These are phyloP conservation scores for Diaporthe capsici DNA, from an alignment of 2,329 filamentous ascomycete genomes.

Conservation along the genomic window DNA sequence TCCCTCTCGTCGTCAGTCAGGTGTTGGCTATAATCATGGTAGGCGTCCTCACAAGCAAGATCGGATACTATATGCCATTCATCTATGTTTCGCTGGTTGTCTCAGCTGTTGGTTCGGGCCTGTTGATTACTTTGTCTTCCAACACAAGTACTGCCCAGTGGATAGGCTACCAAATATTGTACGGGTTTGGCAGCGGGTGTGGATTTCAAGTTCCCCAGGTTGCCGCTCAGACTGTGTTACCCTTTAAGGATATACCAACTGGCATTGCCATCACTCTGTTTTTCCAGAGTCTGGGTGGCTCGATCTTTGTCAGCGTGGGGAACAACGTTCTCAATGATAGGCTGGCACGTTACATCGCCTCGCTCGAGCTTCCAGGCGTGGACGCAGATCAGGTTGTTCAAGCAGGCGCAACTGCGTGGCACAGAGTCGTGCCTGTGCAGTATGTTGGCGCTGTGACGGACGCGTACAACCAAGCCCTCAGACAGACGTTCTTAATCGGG, in stretches of 20 bases:
- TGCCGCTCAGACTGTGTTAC: background rate
- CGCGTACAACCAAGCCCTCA: background rate
- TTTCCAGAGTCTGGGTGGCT: conserved; percentile 49
- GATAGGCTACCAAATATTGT: conserved; percentile 52
- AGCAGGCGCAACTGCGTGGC: conserved; percentile 16
- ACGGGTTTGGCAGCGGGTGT: conserved; percentile 23
- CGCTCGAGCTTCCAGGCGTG: background rate
- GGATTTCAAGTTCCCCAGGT: background rate
- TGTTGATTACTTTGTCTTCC: conserved; percentile 52
- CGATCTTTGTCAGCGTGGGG: conserved; percentile 61
- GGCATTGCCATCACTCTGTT: conserved; percentile 13
- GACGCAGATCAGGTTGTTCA: background rate
- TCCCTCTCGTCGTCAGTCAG: conserved; percentile 46
- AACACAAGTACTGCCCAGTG: conserved; percentile 52
- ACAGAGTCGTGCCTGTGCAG: background rate
- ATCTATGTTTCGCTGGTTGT: conserved; percentile 48
- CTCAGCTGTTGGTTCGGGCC: conserved; percentile 52
- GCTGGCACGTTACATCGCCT: conserved; percentile 42
- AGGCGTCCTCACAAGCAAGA: conserved; percentile 42
- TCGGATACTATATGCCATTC: conserved; percentile 46
- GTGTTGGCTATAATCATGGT: conserved; percentile 43
- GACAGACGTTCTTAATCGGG: conserved; percentile 1
- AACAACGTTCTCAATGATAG: conserved; percentile 58
- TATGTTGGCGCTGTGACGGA: background rate
- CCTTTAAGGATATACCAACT: conserved; percentile 6